Evolutionary conservation across 2,329 filamentous ascomycete species (phyloP).

Genomic region (Chaetomium globosum): DNA sequence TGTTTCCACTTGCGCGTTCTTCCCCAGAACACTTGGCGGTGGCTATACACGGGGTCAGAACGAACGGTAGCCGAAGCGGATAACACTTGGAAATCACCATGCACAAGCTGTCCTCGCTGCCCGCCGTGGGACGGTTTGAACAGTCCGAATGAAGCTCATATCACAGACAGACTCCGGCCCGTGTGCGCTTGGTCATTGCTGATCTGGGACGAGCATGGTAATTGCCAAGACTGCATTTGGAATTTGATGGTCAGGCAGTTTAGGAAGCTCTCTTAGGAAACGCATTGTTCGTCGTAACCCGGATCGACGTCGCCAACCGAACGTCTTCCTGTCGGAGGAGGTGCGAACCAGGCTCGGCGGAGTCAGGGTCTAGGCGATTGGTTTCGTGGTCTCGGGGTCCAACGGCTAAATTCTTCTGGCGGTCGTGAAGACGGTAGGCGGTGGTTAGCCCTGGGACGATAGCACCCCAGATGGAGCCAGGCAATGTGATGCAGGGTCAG

Average conservation of each 20-base stretch:
- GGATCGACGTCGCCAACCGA: slow-evolving; percentile 4
- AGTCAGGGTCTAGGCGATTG: too few relatives aligned
- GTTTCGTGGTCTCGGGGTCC: neutral
- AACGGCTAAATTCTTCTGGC: neutral
- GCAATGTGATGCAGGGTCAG: neutral
- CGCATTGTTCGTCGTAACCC: neutral
- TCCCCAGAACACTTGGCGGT: slow-evolving; percentile 6
- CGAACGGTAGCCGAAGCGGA: neutral
- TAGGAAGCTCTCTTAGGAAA: neutral
- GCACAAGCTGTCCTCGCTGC: neutral
- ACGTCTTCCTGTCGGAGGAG: neutral
- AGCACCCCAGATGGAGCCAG: neutral
- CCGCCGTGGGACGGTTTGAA: neutral
- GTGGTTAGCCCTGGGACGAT: neutral
- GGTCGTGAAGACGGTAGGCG: neutral
- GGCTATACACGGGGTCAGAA: neutral
- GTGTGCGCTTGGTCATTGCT: neutral
- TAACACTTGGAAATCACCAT: neutral
- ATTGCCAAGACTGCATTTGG: slow-evolving; percentile 21
- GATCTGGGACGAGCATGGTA: neutral
- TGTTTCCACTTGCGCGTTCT: neutral
- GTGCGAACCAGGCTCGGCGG: neutral
- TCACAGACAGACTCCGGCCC: neutral
- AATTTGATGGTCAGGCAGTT: slow-evolving; percentile 3
- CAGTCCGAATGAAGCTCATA: neutral